Percentiles rank a stretch among this genome's conserved stretches.
Conservation (phyloP, 345 rosid species). For the Isatis tinctoria region DNA sequence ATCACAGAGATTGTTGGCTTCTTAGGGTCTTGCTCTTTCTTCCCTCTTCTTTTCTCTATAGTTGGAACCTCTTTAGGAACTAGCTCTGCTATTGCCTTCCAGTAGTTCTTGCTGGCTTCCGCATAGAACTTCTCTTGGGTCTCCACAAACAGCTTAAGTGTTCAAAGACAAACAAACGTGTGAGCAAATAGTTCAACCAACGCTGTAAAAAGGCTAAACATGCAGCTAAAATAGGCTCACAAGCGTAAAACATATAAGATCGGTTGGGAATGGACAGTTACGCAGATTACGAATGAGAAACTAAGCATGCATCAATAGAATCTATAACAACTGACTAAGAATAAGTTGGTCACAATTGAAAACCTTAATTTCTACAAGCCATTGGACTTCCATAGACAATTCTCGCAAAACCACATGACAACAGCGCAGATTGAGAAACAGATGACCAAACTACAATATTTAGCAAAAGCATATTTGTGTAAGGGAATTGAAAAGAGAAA, state of each 20-base stretch:
- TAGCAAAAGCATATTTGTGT: background rate
- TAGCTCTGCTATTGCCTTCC: conserved; percentile 78
- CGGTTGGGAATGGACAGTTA: too few species aligned
- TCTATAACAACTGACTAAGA: background rate
- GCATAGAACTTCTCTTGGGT: conserved; percentile 57
- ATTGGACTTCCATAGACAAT: background rate
- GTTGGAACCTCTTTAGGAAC: conserved; percentile 75
- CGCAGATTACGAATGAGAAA: too few species aligned
- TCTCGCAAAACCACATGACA: background rate
- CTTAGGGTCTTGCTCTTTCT: conserved; percentile 69
- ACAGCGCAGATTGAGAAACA: background rate
- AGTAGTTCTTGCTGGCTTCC: conserved; percentile 64
- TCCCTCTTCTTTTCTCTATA: conserved; percentile 57
- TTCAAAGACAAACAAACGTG: conserved; percentile 7
- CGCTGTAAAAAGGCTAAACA: background rate
- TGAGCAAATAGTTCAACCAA: conserved; percentile 3
- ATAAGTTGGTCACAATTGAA: background rate
- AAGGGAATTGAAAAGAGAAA: background rate
- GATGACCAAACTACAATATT: background rate
- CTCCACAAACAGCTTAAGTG: conserved; percentile 42
- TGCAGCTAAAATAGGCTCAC: background rate
- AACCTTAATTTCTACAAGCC: background rate
- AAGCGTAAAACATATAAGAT: background rate
- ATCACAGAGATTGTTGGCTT: conserved; percentile 51
- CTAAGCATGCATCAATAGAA: background rate